Percentiles rank a stretch among this genome's conserved stretches.
Evolutionary conservation across 108 stramenopile genomes (phyloP).

Genomic region (Tribonema minus): DNA sequence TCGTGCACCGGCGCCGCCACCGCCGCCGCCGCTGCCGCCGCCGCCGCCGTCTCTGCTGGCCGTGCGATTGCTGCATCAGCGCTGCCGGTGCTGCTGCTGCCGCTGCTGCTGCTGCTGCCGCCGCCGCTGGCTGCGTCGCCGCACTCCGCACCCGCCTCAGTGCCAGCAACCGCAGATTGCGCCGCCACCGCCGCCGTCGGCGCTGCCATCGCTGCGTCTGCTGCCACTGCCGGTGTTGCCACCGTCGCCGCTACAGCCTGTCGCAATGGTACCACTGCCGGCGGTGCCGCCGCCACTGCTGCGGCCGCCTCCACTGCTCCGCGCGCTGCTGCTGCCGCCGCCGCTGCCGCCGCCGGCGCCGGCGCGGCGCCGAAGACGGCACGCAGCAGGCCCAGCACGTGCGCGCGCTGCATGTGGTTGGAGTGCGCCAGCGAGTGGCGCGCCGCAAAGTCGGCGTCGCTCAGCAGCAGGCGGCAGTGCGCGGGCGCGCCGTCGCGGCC

Average conservation of each 20-base stretch:
- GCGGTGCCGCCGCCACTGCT: background rate
- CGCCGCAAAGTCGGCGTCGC: constrained; percentile 7
- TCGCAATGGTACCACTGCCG: background rate
- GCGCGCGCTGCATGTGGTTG: constrained; percentile 3
- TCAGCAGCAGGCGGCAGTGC: constrained; percentile 17
- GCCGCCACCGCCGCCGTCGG: too few relatives aligned
- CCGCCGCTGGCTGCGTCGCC: too few relatives aligned
- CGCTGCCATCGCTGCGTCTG: too few relatives aligned
- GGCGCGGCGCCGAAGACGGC: background rate
- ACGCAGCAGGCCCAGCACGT: background rate
- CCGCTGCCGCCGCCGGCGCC: background rate
- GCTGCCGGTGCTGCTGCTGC: too few relatives aligned
- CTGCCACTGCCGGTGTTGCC: background rate
- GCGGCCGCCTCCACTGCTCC: background rate
- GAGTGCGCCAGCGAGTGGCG: constrained; percentile 41
- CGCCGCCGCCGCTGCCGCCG: background rate
- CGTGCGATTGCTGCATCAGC: too few relatives aligned
- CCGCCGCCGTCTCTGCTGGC: background rate
- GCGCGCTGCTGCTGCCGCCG: background rate
- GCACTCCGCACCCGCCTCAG: too few relatives aligned
- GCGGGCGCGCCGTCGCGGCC: constrained; percentile 39
- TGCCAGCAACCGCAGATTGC: too few relatives aligned
- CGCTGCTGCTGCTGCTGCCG: too few relatives aligned
- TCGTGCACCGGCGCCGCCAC: background rate
- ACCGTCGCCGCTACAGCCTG: background rate